These are phyloP conservation scores for Arthrobotrys sinensis DNA, from an alignment of 2,329 filamentous ascomycete genomes.

Conservation along the genomic window DNA sequence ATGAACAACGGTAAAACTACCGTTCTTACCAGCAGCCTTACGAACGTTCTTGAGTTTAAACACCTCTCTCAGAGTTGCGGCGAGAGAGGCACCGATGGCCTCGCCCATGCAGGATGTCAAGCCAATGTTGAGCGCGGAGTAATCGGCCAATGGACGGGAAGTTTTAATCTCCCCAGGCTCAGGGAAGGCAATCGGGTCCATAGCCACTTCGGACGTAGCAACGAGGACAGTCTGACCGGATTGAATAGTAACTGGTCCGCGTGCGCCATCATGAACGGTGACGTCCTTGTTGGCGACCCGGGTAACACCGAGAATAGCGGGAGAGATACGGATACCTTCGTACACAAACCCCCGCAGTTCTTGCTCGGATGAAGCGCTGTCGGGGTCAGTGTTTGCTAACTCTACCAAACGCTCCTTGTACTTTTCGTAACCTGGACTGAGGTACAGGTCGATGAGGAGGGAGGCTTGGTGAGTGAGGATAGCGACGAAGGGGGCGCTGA, in stretches of 20 bases:
- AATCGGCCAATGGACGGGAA: constrained; percentile 68
- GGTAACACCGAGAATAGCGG: constrained; percentile 71
- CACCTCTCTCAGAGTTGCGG: constrained; percentile 69
- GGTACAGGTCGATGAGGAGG: constrained; percentile 72
- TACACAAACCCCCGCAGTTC: constrained; percentile 73
- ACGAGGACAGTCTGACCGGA: constrained; percentile 69
- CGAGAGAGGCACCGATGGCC: constrained; percentile 68
- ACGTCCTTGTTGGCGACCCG: constrained; percentile 70
- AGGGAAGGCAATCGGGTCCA: constrained; percentile 68
- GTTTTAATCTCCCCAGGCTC: constrained; percentile 69
- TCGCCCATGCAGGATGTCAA: constrained; percentile 68
- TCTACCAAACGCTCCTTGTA: constrained; percentile 72
- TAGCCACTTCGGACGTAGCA: constrained; percentile 68
- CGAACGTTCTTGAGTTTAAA: constrained; percentile 69
- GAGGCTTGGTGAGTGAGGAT: constrained; percentile 73
- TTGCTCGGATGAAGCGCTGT: constrained; percentile 67
- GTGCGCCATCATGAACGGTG: constrained; percentile 69
- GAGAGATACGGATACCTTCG: constrained; percentile 73
- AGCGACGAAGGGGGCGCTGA: constrained; percentile 71
- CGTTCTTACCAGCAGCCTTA: constrained; percentile 67
- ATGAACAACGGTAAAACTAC: constrained; percentile 69
- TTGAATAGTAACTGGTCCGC: constrained; percentile 70
- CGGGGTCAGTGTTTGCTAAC: constrained; percentile 69
- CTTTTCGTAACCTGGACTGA: constrained; percentile 70
- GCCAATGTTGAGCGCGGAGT: constrained; percentile 68